Evolutionary conservation across 2,329 filamentous ascomycete species (phyloP), one percentile per base, ranked within the genome.

Genomic region (Talaromyces sp.): DNA sequence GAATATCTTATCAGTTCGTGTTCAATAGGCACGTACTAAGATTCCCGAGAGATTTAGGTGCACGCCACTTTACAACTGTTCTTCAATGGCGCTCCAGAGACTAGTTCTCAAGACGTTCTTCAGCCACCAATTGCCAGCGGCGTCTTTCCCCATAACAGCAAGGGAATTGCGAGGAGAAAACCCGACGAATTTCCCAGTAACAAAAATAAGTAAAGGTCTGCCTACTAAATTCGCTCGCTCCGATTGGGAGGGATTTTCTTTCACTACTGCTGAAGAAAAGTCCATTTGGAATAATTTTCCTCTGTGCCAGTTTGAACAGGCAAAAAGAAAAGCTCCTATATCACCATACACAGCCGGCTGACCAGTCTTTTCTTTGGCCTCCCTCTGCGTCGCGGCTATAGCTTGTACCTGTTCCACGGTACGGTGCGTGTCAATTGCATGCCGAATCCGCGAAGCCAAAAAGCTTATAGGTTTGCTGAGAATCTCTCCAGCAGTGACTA

Each of bases 281-380:
- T 82, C 78, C 7, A 72, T 69, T 1, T 74, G 69, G 50, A 75
- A 77, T 25, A 82, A 69, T 43, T 74, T 70, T 8, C 71, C 77
- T 50, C 75, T 75, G 5, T 74, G 70, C 78, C 78, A 80, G 66
- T 82, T 83, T 9, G 73, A 77, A 41, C 77, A 73, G 2, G 69
- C 64, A n/a, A 82, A 62, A 8, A 81, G 70, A 11, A 74, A 39
- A 41, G 71, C 70, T 43, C 73, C 68, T 0, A 75, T 41, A 11
- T 75, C 71, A 5, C 80, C 78, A 39, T 73, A 77, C 1, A 75
- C 57, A 0, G 75, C 72, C 1, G 75, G 69, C 73, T 69, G 33
- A 71, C 63, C 66, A 4, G 54, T 58, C 19, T 60, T 45, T 17
- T 58, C 59, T 11, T 62, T 19, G 7, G 61, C 43, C 1, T 47